A percentile compares a stretch with the other conserved stretches of the same genome.
phyloP scores from a whole-genome alignment of 495 filamentous ascomycete genomes.

The Collariella sp. region DNA sequence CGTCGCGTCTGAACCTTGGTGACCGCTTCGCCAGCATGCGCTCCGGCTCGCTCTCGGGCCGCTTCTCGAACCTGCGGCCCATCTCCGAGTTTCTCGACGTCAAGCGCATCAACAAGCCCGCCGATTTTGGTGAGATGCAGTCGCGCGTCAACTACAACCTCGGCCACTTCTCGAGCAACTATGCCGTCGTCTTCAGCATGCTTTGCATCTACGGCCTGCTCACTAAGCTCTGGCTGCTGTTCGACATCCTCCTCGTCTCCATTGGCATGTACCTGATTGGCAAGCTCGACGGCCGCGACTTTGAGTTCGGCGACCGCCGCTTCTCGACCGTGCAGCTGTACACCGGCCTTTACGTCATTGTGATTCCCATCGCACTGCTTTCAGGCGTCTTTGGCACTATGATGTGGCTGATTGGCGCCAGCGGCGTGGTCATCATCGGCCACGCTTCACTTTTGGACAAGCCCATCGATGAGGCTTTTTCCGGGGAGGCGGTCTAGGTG shows the following conservation, averaged over 20 bases:
- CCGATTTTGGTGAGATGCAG: conserved; percentile 83
- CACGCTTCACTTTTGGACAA: conserved; percentile 96
- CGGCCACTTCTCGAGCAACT: conserved; percentile 96
- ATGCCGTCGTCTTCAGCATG: conserved; percentile 86
- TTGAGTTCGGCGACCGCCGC: conserved; percentile 72
- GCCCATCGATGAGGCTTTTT: conserved; percentile 99
- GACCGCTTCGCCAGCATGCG: conserved; percentile 66
- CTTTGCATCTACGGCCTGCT: conserved; percentile 91
- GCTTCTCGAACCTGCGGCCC: conserved; percentile 89
- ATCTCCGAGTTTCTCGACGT: conserved; percentile 90
- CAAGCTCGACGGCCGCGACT: conserved; percentile 75
- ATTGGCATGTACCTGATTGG: conserved; percentile 84
- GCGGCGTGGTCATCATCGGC: conserved; percentile 82
- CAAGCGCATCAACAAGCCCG: conserved; percentile 89
- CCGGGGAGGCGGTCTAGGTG: conserved; percentile 99
- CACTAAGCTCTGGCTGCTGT: conserved; percentile 73
- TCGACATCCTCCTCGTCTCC: conserved; percentile 80
- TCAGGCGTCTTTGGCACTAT: conserved; percentile 72
- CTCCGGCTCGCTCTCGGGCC: conserved; percentile 61
- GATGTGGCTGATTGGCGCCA: conserved; percentile 93
- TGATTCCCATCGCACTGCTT: conserved; percentile 72
- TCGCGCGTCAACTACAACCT: conserved; percentile 96
- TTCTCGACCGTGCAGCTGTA: conserved; percentile 93
- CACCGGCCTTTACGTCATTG: conserved; percentile 71
- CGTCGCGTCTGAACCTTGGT: conserved; percentile 77